These are phyloP conservation scores for Thalassiosira hispida DNA, from an alignment of 352 stramenopile genomes.

Conservation along the genomic window DNA sequence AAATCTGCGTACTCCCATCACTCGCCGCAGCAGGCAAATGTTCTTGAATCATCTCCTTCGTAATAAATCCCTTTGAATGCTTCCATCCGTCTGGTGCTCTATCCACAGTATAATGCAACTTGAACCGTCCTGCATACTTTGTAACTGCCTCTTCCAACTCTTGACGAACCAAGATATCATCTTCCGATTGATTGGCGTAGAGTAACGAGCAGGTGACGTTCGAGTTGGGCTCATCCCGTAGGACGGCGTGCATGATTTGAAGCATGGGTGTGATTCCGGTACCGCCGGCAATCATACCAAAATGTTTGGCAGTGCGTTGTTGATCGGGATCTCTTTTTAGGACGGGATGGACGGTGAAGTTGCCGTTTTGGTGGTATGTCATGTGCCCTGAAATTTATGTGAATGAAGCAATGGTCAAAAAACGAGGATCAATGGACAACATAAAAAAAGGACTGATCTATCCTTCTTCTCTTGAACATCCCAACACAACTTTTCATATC, in stretches of 20 bases:
- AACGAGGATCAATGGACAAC: too few species aligned
- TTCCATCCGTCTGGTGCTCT: slow-evolving; percentile 88
- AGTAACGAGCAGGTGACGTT: slow-evolving; percentile 67
- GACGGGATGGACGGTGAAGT: slow-evolving; percentile 91
- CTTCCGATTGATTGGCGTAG: slow-evolving; percentile 87
- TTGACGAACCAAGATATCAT: slow-evolving; percentile 95
- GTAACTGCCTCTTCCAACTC: slow-evolving; percentile 90
- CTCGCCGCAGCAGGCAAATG: slow-evolving; percentile 78
- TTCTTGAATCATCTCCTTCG: slow-evolving; percentile 92
- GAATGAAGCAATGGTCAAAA: not conserved
- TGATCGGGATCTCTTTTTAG: slow-evolving; percentile 88
- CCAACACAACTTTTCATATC: too few species aligned
- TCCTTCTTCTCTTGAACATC: too few species aligned
- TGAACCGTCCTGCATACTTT: slow-evolving; percentile 80
- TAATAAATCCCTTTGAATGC: slow-evolving; percentile 94
- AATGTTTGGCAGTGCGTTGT: slow-evolving; percentile 85
- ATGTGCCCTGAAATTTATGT: slow-evolving; percentile 36
- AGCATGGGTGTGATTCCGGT: slow-evolving; percentile 99
- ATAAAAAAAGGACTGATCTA: too few species aligned
- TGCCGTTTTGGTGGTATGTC: slow-evolving; percentile 57
- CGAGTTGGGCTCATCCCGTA: slow-evolving; percentile 71
- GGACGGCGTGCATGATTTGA: slow-evolving; percentile 90
- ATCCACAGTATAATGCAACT: slow-evolving; percentile 89
- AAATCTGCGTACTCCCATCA: slow-evolving; percentile 85
- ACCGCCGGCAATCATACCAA: slow-evolving; percentile 97